Evolutionary conservation across 176 grass and related monocot genomes (phyloP), one percentile per base, ranked within the genome.

Genomic region (Hsuehochloa calcarea): DNA sequence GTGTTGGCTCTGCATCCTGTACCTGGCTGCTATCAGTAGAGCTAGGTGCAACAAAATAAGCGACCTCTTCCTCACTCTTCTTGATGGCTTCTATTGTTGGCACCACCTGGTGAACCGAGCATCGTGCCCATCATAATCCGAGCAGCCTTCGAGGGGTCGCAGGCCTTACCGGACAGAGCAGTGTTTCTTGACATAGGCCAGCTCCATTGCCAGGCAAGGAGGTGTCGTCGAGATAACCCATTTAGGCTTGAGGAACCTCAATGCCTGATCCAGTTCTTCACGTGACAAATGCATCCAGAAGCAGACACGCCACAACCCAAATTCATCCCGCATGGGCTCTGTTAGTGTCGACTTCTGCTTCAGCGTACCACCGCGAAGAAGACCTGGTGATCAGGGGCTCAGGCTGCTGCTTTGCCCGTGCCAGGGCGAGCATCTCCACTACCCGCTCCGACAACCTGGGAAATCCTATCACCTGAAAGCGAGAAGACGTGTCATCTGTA

Each of bases 271-370:
- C 38, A 94, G 68, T 84, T 97, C 94, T 5, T 94, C 47, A 4
- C 77, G 64, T 3, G 92, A 92, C 16, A 92, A 97, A 60, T 94
- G 94, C 85, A 92, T 92, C 6, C 86, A 87, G 47, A 89, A 84
- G 72, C 92, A 97, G 40, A 94, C 72, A 1, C 94, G 94, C 92
- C 94, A 94, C 80, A 92, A 75, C 29, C 90, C 90, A 19, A 89
- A 77, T 12, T 90, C 94, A 55, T 97, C 92, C 54, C 63, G 68
- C 46, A 85, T 76, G 6, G 92, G 82, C 73, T 89, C 59, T 20
- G 71, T 78, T 40, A 90, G 80, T 27, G 59, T 34, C 15, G 29
- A 34, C 17, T 87, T 92, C 60, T n/a, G 54, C 79, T 76, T 23
- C 43, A 10, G 14, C n/a, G n/a, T n/a, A n/a, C n/a, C n/a, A n/a